Conservation (phyloP, 768 basidiomycete species). For the Exsudoporus frostii region DNA sequence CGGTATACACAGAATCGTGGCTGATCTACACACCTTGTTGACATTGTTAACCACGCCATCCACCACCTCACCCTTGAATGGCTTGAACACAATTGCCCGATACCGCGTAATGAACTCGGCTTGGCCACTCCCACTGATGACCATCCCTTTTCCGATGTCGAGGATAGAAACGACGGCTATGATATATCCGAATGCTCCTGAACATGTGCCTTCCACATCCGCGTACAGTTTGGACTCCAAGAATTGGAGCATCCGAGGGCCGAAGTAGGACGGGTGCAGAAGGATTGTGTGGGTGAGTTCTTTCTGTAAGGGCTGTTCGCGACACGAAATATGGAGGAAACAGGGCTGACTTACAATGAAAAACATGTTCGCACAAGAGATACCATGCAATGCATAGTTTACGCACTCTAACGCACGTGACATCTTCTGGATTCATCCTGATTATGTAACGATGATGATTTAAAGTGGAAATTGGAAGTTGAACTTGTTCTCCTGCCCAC, state of each 20-base stretch:
- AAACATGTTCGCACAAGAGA: constrained; percentile 44
- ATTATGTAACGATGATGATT: constrained; percentile 18
- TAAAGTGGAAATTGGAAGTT: constrained; percentile 18
- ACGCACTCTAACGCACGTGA: constrained; percentile 9
- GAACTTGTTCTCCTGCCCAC: constrained; percentile 7
- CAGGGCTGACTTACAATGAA: constrained; percentile 56
- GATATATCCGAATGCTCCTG: constrained; percentile 92
- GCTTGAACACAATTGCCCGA: constrained; percentile 97
- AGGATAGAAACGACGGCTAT: constrained; percentile 88
- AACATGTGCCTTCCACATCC: constrained; percentile 97
- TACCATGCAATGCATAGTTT: background rate
- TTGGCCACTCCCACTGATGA: constrained; percentile 87
- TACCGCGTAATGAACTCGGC: constrained; percentile 95
- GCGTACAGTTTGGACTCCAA: constrained; percentile 91
- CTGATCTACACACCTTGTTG: constrained; percentile 66
- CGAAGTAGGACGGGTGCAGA: constrained; percentile 97
- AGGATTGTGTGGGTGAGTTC: constrained; percentile 96
- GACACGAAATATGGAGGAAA: background rate
- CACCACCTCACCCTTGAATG: constrained; percentile 99
- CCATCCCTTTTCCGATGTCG: constrained; percentile 91
- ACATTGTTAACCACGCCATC: constrained; percentile 96
- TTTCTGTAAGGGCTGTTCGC: constrained; percentile 53
- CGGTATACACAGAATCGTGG: background rate
- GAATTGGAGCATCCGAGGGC: constrained; percentile 91
- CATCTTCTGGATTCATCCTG: background rate